phyloP scores from a whole-genome alignment of 306 rosid genomes.

The barrel medic (Medicago truncatula) region MtrunA17r5.0-ANR NC_053046.1:34650501-34651000 shows the following conservation, averaged over 20 bases:
- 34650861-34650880: constrained; percentile 33
- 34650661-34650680: constrained; percentile 4
- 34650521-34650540: no score
- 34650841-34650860: constrained; percentile 36
- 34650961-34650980: constrained; percentile 92
- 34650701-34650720: background rate
- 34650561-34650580: no score
- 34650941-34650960: constrained; percentile 46
- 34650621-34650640: background rate
- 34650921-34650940: constrained; percentile 32
- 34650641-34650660: background rate
- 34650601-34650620: no score
- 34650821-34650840: constrained; percentile 9
- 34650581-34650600: no score
- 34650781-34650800: background rate
- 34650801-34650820: constrained; percentile 18
- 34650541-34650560: no score
- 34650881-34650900: constrained; percentile 33
- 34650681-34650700: background rate
- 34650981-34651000: constrained; percentile 92
- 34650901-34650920: constrained; percentile 36
- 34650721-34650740: background rate
- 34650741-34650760: constrained; percentile 28
- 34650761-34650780: background rate
- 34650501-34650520: no score